A percentile compares a stretch with the other conserved stretches of the same genome.
Conservation (phyloP, 2,329 filamentous ascomycete genomes). For the Pseudogymnoascus destructans region DNA sequence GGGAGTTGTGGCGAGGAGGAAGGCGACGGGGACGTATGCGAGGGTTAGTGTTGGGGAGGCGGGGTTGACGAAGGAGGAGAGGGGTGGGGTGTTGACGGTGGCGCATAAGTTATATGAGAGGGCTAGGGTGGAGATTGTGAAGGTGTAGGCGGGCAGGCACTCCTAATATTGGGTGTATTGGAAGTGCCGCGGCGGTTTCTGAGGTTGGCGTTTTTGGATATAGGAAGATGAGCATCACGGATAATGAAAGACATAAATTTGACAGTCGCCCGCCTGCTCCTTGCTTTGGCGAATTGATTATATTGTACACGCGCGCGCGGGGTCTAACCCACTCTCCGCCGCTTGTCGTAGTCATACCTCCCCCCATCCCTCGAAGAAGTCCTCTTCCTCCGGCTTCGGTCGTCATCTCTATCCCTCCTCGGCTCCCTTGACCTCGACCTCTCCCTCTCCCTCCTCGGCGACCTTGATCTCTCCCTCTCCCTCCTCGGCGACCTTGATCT, state of each 20-base stretch:
- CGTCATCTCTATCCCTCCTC: slow-evolving; percentile 27
- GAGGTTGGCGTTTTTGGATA: slow-evolving; percentile 7
- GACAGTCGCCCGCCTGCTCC: neutral
- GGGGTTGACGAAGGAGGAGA: slow-evolving; percentile 43
- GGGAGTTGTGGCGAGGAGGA: slow-evolving; percentile 71
- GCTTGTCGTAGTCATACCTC: slow-evolving; percentile 45
- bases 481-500: slow-evolving; percentile 40
- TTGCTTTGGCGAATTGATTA: slow-evolving; percentile 8
- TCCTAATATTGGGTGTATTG: no score
- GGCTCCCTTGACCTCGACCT: neutral
- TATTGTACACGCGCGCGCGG: slow-evolving; percentile 13
- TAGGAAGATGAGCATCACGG: slow-evolving; percentile 11
- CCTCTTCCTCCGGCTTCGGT: slow-evolving; percentile 40
- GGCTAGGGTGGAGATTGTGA: slow-evolving; percentile 74
- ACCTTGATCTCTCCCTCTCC: slow-evolving; percentile 35
- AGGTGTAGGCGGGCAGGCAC: slow-evolving; percentile 39
- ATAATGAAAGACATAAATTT: slow-evolving; percentile 11
- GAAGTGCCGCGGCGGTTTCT: neutral
- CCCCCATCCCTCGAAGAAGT: slow-evolving; percentile 41
- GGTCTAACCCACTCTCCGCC: slow-evolving; percentile 39
- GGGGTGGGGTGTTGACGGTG: slow-evolving; percentile 42
- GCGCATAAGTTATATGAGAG: slow-evolving; percentile 69
- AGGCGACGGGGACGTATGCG: slow-evolving; percentile 74
- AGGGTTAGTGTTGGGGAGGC: slow-evolving; percentile 63
- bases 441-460: slow-evolving; percentile 29